A percentile compares a stretch with the other conserved stretches of the same genome.
Conservation (phyloP, 176 grass and related monocot genomes). For the Aegilops speltoides region DNA sequence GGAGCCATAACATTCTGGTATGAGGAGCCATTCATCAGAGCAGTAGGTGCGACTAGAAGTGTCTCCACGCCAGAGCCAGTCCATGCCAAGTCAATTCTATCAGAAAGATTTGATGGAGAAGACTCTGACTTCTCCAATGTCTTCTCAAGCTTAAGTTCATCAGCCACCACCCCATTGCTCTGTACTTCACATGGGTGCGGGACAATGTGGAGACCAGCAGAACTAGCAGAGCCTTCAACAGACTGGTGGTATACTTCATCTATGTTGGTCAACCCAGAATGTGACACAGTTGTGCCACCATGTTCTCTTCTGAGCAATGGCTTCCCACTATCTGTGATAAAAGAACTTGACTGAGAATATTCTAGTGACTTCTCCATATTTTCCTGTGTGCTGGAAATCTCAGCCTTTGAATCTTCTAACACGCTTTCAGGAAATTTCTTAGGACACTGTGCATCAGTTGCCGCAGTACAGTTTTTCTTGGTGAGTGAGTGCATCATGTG, state of each 20-base stretch:
- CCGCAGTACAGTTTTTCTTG: conserved; percentile 50
- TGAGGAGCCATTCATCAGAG: conserved; percentile 45
- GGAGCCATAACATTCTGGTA: conserved; percentile 56
- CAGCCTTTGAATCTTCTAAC: conserved; percentile 32
- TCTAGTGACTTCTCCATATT: conserved; percentile 29
- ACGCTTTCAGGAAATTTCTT: conserved; percentile 36
- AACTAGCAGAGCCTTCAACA: conserved; percentile 32
- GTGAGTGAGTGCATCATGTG: conserved; percentile 69
- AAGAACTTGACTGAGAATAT: conserved; percentile 23
- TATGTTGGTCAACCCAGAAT: conserved; percentile 41
- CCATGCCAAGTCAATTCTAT: conserved; percentile 92
- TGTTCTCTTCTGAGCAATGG: conserved; percentile 30
- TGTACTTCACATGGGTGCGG: conserved; percentile 17
- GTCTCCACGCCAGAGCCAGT: conserved; percentile 60
- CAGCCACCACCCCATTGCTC: conserved; percentile 15
- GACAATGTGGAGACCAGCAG: conserved; percentile 33
- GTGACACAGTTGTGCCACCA: conserved; percentile 25
- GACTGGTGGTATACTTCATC: conserved; percentile 52
- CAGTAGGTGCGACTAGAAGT: conserved; percentile 31
- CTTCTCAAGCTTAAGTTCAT: conserved; percentile 37
- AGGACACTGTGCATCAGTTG: conserved; percentile 33
- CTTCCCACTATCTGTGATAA: conserved; percentile 23
- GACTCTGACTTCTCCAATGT: conserved; percentile 47
- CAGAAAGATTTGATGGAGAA: conserved; percentile 74
- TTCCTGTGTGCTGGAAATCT: conserved; percentile 21